Conservation (phyloP, 2,329 filamentous ascomycete species). For the Sarocladiaceae sp. region DNA sequence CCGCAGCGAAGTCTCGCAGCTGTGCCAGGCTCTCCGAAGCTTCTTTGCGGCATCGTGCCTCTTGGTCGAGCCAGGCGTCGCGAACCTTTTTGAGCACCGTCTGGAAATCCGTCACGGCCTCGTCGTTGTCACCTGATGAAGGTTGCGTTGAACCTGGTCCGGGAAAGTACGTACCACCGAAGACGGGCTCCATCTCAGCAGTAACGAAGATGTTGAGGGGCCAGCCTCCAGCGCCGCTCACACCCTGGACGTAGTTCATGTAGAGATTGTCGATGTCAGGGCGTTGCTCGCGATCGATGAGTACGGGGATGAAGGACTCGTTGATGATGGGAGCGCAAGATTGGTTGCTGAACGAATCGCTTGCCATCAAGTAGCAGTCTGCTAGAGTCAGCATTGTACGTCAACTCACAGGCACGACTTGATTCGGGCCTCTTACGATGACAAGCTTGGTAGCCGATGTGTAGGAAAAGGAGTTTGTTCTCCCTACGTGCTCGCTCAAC, state of each 20-base stretch:
- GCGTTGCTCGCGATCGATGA: slow-evolving; percentile 88
- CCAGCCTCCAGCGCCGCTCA: slow-evolving; percentile 86
- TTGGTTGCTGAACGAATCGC: slow-evolving; percentile 81
- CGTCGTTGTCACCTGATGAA: slow-evolving; percentile 33
- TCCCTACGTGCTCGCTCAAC: slow-evolving; percentile 70
- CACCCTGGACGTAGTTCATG: slow-evolving; percentile 96
- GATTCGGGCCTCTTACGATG: slow-evolving; percentile 63
- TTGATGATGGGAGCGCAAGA: slow-evolving; percentile 80
- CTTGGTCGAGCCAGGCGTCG: slow-evolving; percentile 73
- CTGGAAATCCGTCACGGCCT: slow-evolving; percentile 66
- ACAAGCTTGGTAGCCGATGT: slow-evolving; percentile 91
- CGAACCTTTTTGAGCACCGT: slow-evolving; percentile 75
- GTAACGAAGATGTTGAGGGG: slow-evolving; percentile 96
- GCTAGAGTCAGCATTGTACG: background rate
- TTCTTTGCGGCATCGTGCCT: slow-evolving; percentile 73
- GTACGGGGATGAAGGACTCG: slow-evolving; percentile 79
- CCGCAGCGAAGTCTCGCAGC: slow-evolving; percentile 79
- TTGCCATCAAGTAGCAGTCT: slow-evolving; percentile 87
- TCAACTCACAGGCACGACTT: slow-evolving; percentile 19
- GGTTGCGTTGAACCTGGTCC: slow-evolving; percentile 57
- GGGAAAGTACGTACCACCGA: slow-evolving; percentile 95
- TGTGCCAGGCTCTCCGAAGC: slow-evolving; percentile 77
- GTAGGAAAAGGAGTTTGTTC: slow-evolving; percentile 87
- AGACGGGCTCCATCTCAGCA: slow-evolving; percentile 85
- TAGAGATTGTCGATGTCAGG: slow-evolving; percentile 94